Conservation (phyloP, 805 yeast species). For the Nakazawaea peltata region DNA sequence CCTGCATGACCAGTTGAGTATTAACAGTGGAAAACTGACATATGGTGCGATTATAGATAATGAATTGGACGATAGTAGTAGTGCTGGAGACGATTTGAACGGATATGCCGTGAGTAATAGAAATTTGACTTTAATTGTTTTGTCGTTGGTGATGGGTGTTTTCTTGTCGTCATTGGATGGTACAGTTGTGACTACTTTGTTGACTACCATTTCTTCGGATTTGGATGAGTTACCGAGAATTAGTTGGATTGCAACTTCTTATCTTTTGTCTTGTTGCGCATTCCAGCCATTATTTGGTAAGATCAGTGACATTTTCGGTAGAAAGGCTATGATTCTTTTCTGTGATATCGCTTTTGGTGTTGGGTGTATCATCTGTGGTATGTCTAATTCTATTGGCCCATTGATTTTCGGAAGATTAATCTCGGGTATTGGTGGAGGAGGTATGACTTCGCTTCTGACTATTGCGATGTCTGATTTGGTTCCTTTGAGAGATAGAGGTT, state of each 20-base stretch:
- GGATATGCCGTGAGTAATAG: conserved; percentile 8
- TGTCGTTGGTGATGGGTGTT: conserved; percentile 16
- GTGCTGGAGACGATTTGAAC: background rate
- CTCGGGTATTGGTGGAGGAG: conserved; percentile 91
- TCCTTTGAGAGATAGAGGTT: conserved; percentile 73
- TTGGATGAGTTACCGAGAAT: conserved; percentile 53
- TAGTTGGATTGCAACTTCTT: conserved; percentile 69
- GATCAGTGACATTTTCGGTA: conserved; percentile 46
- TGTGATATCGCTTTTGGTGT: conserved; percentile 24
- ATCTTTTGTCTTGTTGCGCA: conserved; percentile 33
- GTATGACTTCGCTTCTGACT: conserved; percentile 69
- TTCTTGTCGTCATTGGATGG: conserved; percentile 61
- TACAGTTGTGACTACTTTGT: conserved; percentile 59
- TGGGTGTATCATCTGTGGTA: conserved; percentile 35
- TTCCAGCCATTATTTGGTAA: conserved; percentile 52
- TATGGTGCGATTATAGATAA: conserved; percentile 6
- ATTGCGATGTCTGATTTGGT: conserved; percentile 75
- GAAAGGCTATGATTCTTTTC: conserved; percentile 29
- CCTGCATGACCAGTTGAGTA: conserved; percentile 8
- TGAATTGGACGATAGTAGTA: background rate
- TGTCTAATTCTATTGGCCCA: conserved; percentile 31
- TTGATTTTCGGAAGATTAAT: conserved; percentile 54
- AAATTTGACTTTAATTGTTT: conserved; percentile 4
- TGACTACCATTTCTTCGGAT: conserved; percentile 62
- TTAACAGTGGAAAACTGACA: background rate